Evolutionary conservation across 2,329 filamentous ascomycete species (phyloP), one percentile per base, ranked within the genome.

Genomic region (Tolypocladium album): DNA sequence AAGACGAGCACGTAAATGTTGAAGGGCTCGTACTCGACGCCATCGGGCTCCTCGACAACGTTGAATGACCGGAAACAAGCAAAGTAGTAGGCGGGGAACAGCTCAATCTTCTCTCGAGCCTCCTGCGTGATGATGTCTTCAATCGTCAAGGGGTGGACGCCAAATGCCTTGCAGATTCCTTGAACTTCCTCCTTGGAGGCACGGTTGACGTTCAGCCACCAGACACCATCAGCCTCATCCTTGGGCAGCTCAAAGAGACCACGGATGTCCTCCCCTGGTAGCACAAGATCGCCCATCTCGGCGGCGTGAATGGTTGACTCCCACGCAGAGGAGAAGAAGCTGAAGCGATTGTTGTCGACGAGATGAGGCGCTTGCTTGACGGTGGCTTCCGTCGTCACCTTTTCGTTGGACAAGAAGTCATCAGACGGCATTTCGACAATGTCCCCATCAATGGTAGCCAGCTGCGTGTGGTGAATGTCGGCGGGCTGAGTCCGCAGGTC

Each of bases 1-100:
- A 97, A 97, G 31, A 99, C 94, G 57, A 99, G 86, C 62, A 96
- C 94, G 71, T 97, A 99, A 58, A 96, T 88, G 72, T 97, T 96
- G 78, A 96, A 91, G 0, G 94, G 92, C 68, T 96, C 92, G 69
- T 96, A 88, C 70, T 95, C 95, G 60, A 90, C 85, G 57, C 88
- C 87, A 40, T 87, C 83, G 66, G 90, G 88, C 66, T 95, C 89
- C 65, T 90, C 80, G 59, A 93, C 88, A 12, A 83, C 76, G 66
- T 85, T 89, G 78, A 97, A 99, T 2, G 92, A 96, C 58, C 93
- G 87, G 82, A 97, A 99, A 73, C 90, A 96, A 57, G 96, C 90
- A 73, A 99, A 97, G 76, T 99, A 99, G 78, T 99, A 99, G 50
- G 92, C 91, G 31, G 90, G 89, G 77, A 99, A 99, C 31, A 99